Percentiles rank a stretch among this genome's conserved stretches.
Evolutionary conservation across 176 grass and related monocot species (phyloP).

Genomic region (Urochloa ruziziensis): DNA sequence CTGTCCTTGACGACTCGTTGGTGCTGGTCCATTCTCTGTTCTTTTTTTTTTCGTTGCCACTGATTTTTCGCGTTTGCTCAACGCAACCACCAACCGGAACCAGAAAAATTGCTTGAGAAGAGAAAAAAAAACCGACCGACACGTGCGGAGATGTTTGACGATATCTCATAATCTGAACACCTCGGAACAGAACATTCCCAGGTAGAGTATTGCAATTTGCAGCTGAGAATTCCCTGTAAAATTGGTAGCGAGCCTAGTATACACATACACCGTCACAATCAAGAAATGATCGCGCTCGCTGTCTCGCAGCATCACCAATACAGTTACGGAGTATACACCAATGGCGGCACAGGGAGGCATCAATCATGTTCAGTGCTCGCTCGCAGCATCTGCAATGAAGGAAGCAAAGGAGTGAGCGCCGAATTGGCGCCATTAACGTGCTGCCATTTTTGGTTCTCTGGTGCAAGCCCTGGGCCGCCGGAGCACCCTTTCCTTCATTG

Average conservation of each 20-base stretch:
- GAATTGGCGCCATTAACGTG: background rate
- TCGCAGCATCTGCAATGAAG: background rate
- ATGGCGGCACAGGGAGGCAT: background rate
- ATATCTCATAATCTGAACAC: background rate
- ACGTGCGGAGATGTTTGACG: background rate
- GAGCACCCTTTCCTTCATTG: background rate
- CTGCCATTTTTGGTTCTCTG: slow-evolving; percentile 16
- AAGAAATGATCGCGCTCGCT: background rate
- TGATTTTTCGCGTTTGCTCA: slow-evolving; percentile 6
- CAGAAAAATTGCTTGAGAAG: background rate
- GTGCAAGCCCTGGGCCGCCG: background rate
- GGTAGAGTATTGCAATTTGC: background rate
- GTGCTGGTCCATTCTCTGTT: too few species aligned
- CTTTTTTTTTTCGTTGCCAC: background rate
- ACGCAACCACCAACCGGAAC: background rate
- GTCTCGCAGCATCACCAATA: background rate
- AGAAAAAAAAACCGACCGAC: too few species aligned
- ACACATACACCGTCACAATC: background rate
- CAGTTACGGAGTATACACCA: background rate
- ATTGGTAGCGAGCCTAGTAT: background rate
- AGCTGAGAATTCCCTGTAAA: background rate
- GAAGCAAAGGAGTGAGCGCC: background rate
- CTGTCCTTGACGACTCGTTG: background rate
- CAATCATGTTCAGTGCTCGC: background rate
- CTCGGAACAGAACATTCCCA: background rate